Evolutionary conservation across 441 rosid species (phyloP).

Genomic region (Lepidium campestre): DNA sequence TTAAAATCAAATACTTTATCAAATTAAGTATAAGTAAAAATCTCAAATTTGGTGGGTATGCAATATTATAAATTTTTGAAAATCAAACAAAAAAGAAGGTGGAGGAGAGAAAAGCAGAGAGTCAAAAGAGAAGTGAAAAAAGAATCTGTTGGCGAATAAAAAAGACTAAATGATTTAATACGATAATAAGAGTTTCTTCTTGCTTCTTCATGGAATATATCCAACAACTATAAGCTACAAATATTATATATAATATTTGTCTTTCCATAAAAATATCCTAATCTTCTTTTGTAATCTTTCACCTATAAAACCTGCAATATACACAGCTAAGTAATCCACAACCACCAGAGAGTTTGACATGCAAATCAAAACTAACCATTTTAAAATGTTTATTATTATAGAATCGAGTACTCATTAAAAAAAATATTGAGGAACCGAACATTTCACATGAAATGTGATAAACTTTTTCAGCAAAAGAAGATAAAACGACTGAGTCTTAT

Average conservation of each 20-base stretch:
- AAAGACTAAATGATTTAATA: neutral
- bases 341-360: conserved; percentile 15
- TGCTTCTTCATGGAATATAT: conserved; percentile 24
- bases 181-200: conserved; percentile 7
- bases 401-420: no score
- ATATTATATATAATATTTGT: neutral
- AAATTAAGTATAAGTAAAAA: neutral
- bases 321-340: conserved; percentile 16
- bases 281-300: conserved; percentile 17
- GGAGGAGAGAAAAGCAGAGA: conserved; percentile 3
- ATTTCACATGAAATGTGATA: neutral
- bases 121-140: conserved; percentile 26
- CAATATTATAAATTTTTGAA: neutral
- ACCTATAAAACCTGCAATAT: conserved; percentile 6
- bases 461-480: neutral
- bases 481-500: neutral
- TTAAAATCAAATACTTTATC: neutral
- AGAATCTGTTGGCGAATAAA: conserved; percentile 22
- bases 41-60: conserved; percentile 6
- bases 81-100: neutral
- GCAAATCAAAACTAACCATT: neutral
- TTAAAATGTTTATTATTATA: no score
- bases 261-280: conserved; percentile 11
- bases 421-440: neutral
- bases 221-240: conserved; percentile 21